These are phyloP conservation scores for Fusarium secorum DNA, from an alignment of 2,329 filamentous ascomycete genomes.

Conservation along the genomic window DNA sequence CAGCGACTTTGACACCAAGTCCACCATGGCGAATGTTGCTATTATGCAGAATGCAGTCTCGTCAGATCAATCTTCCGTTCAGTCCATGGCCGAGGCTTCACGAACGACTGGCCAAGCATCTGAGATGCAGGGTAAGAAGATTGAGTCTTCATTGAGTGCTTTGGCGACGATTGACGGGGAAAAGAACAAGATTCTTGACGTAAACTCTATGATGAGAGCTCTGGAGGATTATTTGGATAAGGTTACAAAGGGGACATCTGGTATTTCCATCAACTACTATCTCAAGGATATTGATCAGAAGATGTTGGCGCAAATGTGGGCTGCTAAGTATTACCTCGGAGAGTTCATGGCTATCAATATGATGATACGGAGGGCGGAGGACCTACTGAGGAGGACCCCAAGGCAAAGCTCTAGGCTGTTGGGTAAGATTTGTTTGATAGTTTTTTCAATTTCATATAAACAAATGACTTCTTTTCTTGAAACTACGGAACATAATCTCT, in stretches of 20 bases:
- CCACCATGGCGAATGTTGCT: neutral
- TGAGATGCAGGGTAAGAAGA: neutral
- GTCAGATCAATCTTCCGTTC: neutral
- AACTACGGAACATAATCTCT: too few relatives aligned
- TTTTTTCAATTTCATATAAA: too few relatives aligned
- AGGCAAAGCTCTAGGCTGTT: too few relatives aligned
- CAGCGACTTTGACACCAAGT: neutral
- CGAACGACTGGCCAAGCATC: neutral
- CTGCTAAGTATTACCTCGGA: constrained; percentile 26
- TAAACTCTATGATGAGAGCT: constrained; percentile 26
- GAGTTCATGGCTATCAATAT: constrained; percentile 17
- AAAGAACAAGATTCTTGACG: constrained; percentile 19
- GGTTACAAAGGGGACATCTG: neutral
- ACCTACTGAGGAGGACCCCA: neutral
- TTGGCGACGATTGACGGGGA: neutral
- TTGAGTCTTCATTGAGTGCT: neutral
- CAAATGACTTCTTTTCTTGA: too few relatives aligned
- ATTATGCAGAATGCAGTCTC: neutral
- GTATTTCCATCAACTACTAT: constrained; percentile 31
- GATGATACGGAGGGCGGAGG: neutral
- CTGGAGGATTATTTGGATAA: constrained; percentile 26
- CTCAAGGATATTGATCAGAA: constrained; percentile 25
- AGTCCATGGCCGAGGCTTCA: neutral
- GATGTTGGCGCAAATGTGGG: constrained; percentile 32
- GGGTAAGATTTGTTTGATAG: too few relatives aligned